These are phyloP conservation scores for Sindora glabra DNA, from an alignment of 306 rosid genomes.

Conservation along the genomic window DNA sequence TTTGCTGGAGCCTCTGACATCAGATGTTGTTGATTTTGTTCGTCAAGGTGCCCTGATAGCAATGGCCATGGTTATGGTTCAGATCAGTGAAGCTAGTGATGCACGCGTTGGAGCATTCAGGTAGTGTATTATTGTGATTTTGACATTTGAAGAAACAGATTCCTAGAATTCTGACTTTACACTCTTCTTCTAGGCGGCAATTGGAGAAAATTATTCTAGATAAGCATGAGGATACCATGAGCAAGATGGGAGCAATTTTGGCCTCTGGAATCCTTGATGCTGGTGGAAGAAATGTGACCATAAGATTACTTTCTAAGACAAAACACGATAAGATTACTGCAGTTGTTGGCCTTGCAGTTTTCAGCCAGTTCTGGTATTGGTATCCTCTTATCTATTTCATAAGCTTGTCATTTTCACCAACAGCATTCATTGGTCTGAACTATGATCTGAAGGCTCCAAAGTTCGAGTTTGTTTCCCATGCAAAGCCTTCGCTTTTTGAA, in stretches of 20 bases:
- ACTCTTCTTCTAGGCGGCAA: conserved; percentile 60
- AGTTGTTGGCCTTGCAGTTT: conserved; percentile 97
- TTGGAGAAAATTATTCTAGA: conserved; percentile 93
- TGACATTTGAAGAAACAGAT: background rate
- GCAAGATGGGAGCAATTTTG: conserved; percentile 99
- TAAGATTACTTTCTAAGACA: conserved; percentile 81
- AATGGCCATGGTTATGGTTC: conserved; percentile 99
- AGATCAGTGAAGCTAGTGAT: conserved; percentile 93
- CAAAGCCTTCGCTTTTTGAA: conserved; percentile 89
- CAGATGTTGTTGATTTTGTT: conserved; percentile 96
- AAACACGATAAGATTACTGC: conserved; percentile 95
- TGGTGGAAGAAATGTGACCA: conserved; percentile 97
- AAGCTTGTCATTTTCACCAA: conserved; percentile 88
- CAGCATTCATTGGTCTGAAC: conserved; percentile 86
- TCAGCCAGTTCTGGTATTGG: conserved; percentile 99
- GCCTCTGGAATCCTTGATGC: conserved; percentile 99
- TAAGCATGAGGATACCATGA: conserved; percentile 99
- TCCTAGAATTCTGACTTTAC: conserved; percentile 1
- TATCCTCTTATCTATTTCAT: conserved; percentile 92
- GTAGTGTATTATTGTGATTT: conserved; percentile 26
- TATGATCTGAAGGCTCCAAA: conserved; percentile 82
- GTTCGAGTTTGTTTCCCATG: conserved; percentile 86
- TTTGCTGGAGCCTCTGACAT: conserved; percentile 90
- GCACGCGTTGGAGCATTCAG: conserved; percentile 94
- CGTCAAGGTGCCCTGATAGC: conserved; percentile 99